Evolutionary conservation across 768 basidiomycete species (phyloP), one percentile per base, ranked within the genome.

Genomic region (Ephemerocybe angulata): DNA sequence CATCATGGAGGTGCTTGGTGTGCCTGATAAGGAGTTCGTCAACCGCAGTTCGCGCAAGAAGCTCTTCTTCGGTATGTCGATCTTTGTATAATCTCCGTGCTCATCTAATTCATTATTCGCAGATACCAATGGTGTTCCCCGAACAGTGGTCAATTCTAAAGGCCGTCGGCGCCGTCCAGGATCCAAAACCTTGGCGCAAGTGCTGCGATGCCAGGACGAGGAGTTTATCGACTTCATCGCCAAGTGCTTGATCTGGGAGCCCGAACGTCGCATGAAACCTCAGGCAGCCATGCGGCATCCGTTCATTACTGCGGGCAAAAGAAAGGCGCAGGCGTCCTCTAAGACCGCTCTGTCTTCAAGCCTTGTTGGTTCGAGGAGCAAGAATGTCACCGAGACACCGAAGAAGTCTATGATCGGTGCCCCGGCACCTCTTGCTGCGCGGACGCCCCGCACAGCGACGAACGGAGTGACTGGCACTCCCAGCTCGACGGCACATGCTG

Each of bases 241-340:
- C 1, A 98, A 96, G 68, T 99, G 97, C 71, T 78, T 99, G n/a
- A 80, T 90, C 27, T 99, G 95, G 95, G 97, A 99, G 73, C 97
- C 97, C 8, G 96, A 98, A 63, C 83, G 91, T 49, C 83, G 97
- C 29, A 80, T 99, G 67, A 98, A 97, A 69, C 96, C 96, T 3
- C 89, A 93, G 62, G 82, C 88, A 10, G 96, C 96, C 1, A 70
- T 98, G 75, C 85, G 93, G 22, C 96, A 98, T 71, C 88, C 90
- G 11, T 98, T 93, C 73, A 79, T 97, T 55, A 76, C 85, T 19
- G 81, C 84, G 24, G 83, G 88, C 47, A 61, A 50, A 27, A 80
- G 82, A 46, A 81, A 80, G 52, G 60, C 70, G 19, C 86, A 82
- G 66, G 64, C 74, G 31, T 70, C 78, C 4, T 74, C 68, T 2